Evolutionary conservation across 169 alveolate genomes (phyloP).

Genomic region (Hepatocystis sp.): DNA sequence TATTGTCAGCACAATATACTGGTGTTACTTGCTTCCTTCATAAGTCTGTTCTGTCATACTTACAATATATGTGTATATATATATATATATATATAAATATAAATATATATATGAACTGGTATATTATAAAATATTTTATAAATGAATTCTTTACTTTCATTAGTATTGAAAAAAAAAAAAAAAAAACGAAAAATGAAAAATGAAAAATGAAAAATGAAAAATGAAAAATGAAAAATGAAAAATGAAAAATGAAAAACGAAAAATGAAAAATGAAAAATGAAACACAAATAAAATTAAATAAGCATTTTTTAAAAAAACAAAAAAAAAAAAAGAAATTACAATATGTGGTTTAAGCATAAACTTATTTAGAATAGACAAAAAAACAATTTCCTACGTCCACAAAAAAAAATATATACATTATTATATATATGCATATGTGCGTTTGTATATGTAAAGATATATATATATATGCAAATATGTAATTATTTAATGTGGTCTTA

Average conservation of each 20-base stretch:
- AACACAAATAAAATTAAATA: no score
- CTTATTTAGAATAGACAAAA: constrained; percentile 12
- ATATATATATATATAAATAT: neutral
- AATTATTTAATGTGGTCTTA: no score
- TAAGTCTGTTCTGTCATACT: neutral
- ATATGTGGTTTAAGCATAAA: constrained; percentile 3
- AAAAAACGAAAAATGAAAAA: no score
- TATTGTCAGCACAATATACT: no score
- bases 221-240: neutral
- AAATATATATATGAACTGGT: constrained; percentile 1
- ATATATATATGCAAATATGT: no score
- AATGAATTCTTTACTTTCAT: neutral
- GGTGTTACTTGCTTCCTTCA: neutral
- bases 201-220: no score
- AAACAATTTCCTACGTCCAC: constrained; percentile 2
- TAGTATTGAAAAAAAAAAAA: neutral
- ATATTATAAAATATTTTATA: neutral
- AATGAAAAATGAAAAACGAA: neutral
- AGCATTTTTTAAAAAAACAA: neutral
- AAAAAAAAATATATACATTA: constrained; percentile 12
- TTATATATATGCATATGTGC: neutral
- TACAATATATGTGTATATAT: neutral
- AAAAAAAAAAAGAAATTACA: constrained; percentile 13
- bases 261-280: constrained; percentile 2
- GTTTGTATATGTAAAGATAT: no score